Evolutionary conservation across 2,329 filamentous ascomycete species (phyloP).

Genomic region (Albophoma yamanashiensis): DNA sequence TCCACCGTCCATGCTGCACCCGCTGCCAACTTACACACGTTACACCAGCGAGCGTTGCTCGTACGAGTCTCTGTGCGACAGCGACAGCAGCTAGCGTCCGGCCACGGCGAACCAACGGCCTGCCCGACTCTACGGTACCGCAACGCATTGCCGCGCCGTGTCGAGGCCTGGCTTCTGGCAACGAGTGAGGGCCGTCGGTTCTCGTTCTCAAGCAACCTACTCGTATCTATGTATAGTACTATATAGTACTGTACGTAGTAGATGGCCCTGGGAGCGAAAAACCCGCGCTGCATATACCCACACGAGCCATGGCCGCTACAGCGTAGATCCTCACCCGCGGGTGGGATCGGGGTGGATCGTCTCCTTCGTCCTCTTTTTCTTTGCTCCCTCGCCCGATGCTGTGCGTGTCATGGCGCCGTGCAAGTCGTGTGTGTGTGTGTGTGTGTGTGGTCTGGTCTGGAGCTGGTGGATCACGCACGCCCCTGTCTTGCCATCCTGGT

Average conservation of each 20-base stretch:
- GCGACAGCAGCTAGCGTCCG: not conserved
- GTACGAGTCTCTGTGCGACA: not conserved
- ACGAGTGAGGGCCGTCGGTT: no score
- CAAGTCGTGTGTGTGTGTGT: not conserved
- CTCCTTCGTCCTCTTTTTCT: not conserved
- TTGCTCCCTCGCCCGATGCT: not conserved
- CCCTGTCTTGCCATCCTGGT: not conserved
- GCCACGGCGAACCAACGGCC: not conserved
- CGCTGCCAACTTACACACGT: not conserved
- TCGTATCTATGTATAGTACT: no score
- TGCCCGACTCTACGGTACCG: not conserved
- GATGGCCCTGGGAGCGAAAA: not conserved
- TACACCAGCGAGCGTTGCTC: not conserved
- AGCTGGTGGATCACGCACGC: not conserved
- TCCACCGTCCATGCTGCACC: not conserved
- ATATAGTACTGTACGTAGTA: no score
- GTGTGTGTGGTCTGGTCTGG: not conserved
- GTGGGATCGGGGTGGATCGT: not conserved
- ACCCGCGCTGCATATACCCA: not conserved
- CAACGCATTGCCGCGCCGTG: not conserved
- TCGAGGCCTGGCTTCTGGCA: no score
- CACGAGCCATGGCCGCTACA: not conserved
- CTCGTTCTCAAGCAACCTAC: no score
- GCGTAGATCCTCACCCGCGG: not conserved
- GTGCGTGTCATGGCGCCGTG: not conserved